Conservation (phyloP, 257 asterid genomes). For the Voacanga thouarsii region DNA sequence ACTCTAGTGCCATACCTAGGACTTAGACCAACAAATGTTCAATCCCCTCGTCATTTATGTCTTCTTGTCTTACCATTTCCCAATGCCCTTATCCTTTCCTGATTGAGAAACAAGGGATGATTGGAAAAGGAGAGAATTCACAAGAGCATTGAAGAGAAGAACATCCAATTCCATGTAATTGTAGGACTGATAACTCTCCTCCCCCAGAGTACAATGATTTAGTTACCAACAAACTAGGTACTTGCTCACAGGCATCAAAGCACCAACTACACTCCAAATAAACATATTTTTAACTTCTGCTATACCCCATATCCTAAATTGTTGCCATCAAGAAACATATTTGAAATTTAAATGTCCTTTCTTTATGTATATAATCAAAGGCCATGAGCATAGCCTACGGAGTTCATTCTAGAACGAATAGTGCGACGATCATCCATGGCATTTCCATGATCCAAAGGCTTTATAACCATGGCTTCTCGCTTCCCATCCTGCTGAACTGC, state of each 20-base stretch:
- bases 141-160: not conserved
- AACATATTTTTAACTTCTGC: slow-evolving; percentile 21
- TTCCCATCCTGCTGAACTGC: slow-evolving; percentile 68
- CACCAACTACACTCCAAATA: slow-evolving; percentile 25
- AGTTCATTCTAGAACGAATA: slow-evolving; percentile 39
- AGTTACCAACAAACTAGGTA: slow-evolving; percentile 16
- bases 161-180: slow-evolving; percentile 5
- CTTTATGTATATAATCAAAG: slow-evolving; percentile 34
- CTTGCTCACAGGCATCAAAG: slow-evolving; percentile 20
- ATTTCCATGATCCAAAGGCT: slow-evolving; percentile 63
- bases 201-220: slow-evolving; percentile 2
- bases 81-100: not conserved
- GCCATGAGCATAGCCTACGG: slow-evolving; percentile 37
- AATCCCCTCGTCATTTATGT: not conserved
- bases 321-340: slow-evolving; percentile 29
- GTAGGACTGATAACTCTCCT: slow-evolving; percentile 17
- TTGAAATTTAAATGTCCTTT: slow-evolving; percentile 23
- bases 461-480: slow-evolving; percentile 45
- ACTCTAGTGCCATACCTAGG: not conserved
- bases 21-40: not conserved
- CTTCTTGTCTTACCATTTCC: not conserved
- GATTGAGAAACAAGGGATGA: not conserved
- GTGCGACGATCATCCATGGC: slow-evolving; percentile 34
- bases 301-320: slow-evolving; percentile 31
- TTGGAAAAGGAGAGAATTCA: not conserved